phyloP scores from a whole-genome alignment of 768 basidiomycete genomes.

The Podaxis carcinomalis region DNA sequence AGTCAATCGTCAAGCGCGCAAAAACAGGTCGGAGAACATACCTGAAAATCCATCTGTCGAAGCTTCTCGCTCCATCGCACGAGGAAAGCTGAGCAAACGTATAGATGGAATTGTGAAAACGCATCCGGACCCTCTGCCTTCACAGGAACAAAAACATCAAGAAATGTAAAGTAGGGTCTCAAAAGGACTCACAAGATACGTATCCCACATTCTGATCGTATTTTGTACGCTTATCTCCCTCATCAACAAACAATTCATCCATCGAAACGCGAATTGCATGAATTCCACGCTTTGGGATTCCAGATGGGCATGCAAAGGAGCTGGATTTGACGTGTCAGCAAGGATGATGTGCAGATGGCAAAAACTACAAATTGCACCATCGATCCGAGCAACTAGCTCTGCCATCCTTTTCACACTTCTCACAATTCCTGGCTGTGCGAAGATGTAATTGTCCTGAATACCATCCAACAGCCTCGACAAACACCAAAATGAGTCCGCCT shows the following conservation, averaged over 20 bases:
- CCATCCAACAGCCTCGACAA: constrained; percentile 92
- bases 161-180: constrained; percentile 23
- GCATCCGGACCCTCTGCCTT: constrained; percentile 97
- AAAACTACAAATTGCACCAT: constrained; percentile 42
- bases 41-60: constrained; percentile 98
- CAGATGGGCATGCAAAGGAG: constrained; percentile 83
- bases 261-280: constrained; percentile 99
- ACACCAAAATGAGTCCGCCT: constrained; percentile 99
- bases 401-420: constrained; percentile 91
- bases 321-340: constrained; percentile 31
- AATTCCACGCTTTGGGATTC: constrained; percentile 93
- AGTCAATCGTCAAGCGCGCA: neutral
- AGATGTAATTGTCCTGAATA: constrained; percentile 98
- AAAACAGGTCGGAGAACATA: constrained; percentile 26
- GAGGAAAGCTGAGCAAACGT: constrained; percentile 96
- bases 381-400: constrained; percentile 86
- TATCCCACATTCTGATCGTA: constrained; percentile 99
- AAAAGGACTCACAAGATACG: constrained; percentile 80
- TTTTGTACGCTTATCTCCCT: constrained; percentile 95
- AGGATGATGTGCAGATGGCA: neutral
- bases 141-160: neutral
- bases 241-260: constrained; percentile 99
- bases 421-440: constrained; percentile 94
- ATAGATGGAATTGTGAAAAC: constrained; percentile 97
- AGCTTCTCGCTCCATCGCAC: constrained; percentile 94